Conservation (phyloP, 306 rosid species). For the Quercus bicolor region DNA sequence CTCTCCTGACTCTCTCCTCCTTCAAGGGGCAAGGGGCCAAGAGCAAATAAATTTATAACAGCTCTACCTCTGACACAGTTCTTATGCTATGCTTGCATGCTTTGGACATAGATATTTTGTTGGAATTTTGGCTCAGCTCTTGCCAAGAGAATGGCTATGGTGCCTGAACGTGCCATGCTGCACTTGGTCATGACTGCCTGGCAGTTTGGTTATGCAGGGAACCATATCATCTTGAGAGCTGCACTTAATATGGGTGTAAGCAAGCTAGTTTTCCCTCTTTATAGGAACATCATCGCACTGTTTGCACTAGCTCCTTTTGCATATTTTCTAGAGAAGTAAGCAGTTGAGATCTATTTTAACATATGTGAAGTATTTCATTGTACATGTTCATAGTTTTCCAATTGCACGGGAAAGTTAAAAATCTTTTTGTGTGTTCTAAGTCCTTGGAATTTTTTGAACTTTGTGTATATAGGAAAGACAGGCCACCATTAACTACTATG, state of each 20-base stretch:
- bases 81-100: no score
- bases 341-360: conserved; percentile 5
- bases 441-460: not conserved
- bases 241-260: conserved; percentile 57
- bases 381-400: conserved; percentile 8
- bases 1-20: no score
- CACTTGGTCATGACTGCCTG: conserved; percentile 41
- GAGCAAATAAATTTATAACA: no score
- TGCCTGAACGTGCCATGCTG: conserved; percentile 41
- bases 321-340: conserved; percentile 55
- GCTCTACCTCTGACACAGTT: no score
- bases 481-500: conserved; percentile 41
- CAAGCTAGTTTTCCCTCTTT: conserved; percentile 63
- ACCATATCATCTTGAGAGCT: conserved; percentile 45
- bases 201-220: conserved; percentile 56
- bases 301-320: conserved; percentile 45
- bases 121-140: not conserved
- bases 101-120: not conserved
- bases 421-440: not conserved
- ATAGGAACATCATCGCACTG: conserved; percentile 49
- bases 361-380: not conserved
- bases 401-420: not conserved
- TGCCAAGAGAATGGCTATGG: conserved; percentile 19
- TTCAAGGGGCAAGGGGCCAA: no score
- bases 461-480: conserved; percentile 43